phyloP scores from a whole-genome alignment of 1,284 basidiomycete genomes.

The Trichosporon sp. region DNA sequence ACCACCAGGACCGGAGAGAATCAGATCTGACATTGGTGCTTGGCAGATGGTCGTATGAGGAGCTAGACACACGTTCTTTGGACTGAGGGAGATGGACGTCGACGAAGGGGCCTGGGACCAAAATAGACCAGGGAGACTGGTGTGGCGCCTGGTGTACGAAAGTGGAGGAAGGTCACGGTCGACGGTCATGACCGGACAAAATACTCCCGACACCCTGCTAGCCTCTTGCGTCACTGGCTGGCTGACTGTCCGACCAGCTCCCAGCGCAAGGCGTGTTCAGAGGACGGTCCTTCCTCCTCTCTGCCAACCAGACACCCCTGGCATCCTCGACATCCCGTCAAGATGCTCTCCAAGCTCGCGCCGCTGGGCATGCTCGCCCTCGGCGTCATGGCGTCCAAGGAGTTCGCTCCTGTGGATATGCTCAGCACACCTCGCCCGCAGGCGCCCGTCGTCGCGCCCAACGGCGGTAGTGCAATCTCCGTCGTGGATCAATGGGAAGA shows the following conservation, averaged over 20 bases:
- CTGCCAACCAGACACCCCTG: not conserved
- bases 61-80: not conserved
- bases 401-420: conserved; percentile 73
- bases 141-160: not conserved
- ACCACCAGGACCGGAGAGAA: not conserved
- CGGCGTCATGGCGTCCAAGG: conserved; percentile 17
- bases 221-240: conserved; percentile 9
- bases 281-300: conserved; percentile 4
- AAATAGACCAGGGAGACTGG: not conserved
- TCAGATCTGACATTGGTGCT: not conserved
- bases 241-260: not conserved
- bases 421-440: conserved; percentile 72
- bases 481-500: conserved; percentile 71
- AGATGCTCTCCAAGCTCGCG: conserved; percentile 16
- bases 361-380: conserved; percentile 20
- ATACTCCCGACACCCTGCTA: not conserved
- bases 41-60: not conserved
- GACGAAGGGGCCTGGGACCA: not conserved
- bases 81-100: not conserved
- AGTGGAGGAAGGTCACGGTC: not conserved
- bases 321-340: conserved; percentile 8
- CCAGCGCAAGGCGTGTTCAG: not conserved
- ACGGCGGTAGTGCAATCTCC: conserved; percentile 69
- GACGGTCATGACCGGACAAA: not conserved
- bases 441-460: conserved; percentile 65